Conservation (phyloP, 768 basidiomycete genomes). For the Rossbeevera mucosa region DNA sequence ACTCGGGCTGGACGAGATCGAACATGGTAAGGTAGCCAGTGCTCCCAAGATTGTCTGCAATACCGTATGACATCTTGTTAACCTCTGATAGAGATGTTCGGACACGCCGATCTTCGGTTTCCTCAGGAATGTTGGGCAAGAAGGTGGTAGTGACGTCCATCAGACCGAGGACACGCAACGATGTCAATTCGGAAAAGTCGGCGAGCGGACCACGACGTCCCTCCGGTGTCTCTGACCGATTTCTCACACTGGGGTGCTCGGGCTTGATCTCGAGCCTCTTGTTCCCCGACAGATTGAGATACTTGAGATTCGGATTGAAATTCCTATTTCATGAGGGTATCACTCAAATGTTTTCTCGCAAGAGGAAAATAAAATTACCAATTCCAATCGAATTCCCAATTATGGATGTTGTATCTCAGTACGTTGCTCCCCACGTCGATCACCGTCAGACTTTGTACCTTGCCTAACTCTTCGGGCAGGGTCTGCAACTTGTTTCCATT, state of each 20-base stretch:
- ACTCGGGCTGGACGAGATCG: conserved; percentile 87
- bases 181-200: conserved; percentile 82
- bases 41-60: conserved; percentile 85
- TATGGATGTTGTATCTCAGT: conserved; percentile 95
- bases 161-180: conserved; percentile 87
- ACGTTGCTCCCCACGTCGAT: conserved; percentile 93
- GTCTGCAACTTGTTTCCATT: conserved; percentile 95
- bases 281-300: conserved; percentile 96
- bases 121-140: conserved; percentile 67
- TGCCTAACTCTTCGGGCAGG: conserved; percentile 84
- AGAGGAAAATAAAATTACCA: conserved; percentile 52
- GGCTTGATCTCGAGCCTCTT: conserved; percentile 94
- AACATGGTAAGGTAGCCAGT: conserved; percentile 82
- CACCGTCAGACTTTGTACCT: conserved; percentile 69
- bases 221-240: conserved; percentile 19
- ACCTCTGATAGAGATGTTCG: conserved; percentile 87
- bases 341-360: background rate
- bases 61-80: conserved; percentile 91
- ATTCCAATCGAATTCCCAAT: conserved; percentile 99
- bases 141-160: conserved; percentile 87
- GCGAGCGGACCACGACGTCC: conserved; percentile 47
- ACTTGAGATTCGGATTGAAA: conserved; percentile 88
- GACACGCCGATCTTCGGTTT: conserved; percentile 84
- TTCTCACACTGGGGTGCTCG: conserved; percentile 39
- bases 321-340: conserved; percentile 56